These are phyloP conservation scores for Jatropha curcas DNA, from an alignment of 345 rosid genomes.

Conservation along the genomic window DNA sequence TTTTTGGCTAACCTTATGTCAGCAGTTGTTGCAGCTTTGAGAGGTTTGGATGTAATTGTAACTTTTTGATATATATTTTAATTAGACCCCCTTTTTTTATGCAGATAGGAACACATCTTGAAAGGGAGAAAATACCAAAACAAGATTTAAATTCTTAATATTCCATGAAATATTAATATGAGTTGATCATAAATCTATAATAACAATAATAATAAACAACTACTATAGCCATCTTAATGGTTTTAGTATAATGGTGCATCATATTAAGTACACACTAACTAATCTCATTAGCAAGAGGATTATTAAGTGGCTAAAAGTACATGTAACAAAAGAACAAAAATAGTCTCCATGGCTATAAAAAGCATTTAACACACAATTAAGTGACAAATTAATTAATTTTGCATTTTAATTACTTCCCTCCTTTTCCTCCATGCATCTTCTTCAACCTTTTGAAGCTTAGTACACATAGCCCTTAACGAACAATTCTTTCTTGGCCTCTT, in stretches of 20 bases:
- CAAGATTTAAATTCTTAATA: too few relatives aligned
- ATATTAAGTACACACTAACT: constrained; percentile 20
- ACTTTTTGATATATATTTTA: too few relatives aligned
- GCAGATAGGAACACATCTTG: too few relatives aligned
- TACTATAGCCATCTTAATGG: too few relatives aligned
- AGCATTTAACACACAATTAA: constrained; percentile 34
- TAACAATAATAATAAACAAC: too few relatives aligned
- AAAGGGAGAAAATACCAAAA: too few relatives aligned
- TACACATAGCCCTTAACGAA: constrained; percentile 85
- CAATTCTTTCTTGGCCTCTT: constrained; percentile 91
- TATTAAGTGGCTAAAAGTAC: constrained; percentile 41
- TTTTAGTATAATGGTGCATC: constrained; percentile 2
- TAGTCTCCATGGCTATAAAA: constrained; percentile 41
- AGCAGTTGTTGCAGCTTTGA: background rate
- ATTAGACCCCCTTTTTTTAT: too few relatives aligned
- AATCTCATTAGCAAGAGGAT: constrained; percentile 36
- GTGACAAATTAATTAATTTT: constrained; percentile 11
- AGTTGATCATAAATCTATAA: too few relatives aligned
- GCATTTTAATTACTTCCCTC: background rate
- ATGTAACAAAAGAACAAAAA: constrained; percentile 43
- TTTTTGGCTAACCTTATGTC: background rate
- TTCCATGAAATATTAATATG: too few relatives aligned
- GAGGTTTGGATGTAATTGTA: too few relatives aligned
- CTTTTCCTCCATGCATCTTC: constrained; percentile 28
- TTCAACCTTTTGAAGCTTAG: constrained; percentile 36